Evolutionary conservation across 1,284 basidiomycete genomes (phyloP).

Genomic region (Boletus semigastroideus): DNA sequence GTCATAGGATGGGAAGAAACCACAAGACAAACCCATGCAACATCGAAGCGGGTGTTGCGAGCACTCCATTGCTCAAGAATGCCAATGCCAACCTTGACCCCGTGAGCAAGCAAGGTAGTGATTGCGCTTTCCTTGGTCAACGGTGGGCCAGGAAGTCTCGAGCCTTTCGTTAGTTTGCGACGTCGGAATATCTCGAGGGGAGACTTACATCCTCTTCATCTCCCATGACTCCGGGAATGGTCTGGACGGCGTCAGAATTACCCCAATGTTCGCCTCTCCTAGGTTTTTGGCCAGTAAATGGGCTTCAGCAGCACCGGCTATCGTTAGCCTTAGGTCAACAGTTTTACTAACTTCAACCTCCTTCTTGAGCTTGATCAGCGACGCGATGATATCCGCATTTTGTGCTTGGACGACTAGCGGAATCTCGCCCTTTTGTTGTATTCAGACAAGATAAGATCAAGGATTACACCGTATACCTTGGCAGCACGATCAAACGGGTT

Average conservation of each 20-base stretch:
- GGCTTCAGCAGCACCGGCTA: slow-evolving; percentile 75
- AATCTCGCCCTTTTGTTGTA: slow-evolving; percentile 42
- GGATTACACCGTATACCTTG: slow-evolving; percentile 15
- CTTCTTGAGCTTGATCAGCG: slow-evolving; percentile 75
- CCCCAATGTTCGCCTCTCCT: slow-evolving; percentile 67
- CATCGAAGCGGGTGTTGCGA: slow-evolving; percentile 62
- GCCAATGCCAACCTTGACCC: slow-evolving; percentile 77
- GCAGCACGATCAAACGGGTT: slow-evolving; percentile 54
- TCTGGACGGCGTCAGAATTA: slow-evolving; percentile 64
- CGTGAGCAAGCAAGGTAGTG: slow-evolving; percentile 58
- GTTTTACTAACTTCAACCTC: slow-evolving; percentile 55
- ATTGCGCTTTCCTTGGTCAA: slow-evolving; percentile 67
- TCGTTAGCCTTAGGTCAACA: slow-evolving; percentile 50
- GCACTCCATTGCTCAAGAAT: slow-evolving; percentile 52
- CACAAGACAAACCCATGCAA: slow-evolving; percentile 21
- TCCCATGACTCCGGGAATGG: slow-evolving; percentile 66
- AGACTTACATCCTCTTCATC: slow-evolving; percentile 45
- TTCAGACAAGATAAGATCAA: slow-evolving; percentile 5
- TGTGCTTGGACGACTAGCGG: slow-evolving; percentile 58
- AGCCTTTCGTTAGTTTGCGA: slow-evolving; percentile 1
- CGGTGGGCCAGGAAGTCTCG: slow-evolving; percentile 72
- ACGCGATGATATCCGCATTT: slow-evolving; percentile 78
- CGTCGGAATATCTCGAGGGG: neutral
- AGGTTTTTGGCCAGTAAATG: slow-evolving; percentile 77
- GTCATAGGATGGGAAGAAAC: neutral